A percentile compares a stretch with the other conserved stretches of the same genome.
Conservation (phyloP, 495 filamentous ascomycete genomes). For the Xylaria nigripes region DNA sequence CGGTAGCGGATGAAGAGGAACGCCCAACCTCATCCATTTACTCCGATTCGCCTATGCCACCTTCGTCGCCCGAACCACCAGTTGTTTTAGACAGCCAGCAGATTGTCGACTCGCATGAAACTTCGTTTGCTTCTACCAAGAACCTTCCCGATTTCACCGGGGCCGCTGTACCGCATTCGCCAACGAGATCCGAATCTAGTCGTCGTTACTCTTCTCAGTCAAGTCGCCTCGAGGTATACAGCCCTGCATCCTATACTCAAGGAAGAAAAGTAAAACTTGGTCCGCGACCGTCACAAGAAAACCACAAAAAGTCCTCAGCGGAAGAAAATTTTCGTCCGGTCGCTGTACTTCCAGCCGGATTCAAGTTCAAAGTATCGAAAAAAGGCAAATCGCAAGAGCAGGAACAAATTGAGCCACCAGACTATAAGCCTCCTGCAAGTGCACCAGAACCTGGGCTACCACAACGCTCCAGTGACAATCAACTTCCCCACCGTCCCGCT, state of each 20-base stretch:
- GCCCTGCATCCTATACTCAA: conserved; percentile 43
- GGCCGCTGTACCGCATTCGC: conserved; percentile 28
- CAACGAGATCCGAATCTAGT: conserved; percentile 29
- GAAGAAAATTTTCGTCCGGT: conserved; percentile 59
- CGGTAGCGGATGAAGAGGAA: conserved; percentile 35
- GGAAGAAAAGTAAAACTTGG: conserved; percentile 76
- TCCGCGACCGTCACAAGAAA: conserved; percentile 70
- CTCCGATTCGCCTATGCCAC: conserved; percentile 10
- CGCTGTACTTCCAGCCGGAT: conserved; percentile 55
- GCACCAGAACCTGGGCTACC: conserved; percentile 18
- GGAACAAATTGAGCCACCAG: conserved; percentile 20
- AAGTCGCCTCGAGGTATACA: conserved; percentile 56
- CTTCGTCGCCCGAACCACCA: conserved; percentile 14
- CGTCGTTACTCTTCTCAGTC: conserved; percentile 57
- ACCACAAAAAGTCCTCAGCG: conserved; percentile 55
- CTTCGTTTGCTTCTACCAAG: conserved; percentile 31
- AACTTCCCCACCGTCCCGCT: conserved; percentile 35
- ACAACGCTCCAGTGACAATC: conserved; percentile 26
- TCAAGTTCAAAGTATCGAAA: conserved; percentile 39
- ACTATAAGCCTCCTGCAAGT: conserved; percentile 10
- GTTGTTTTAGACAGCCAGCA: conserved; percentile 18
- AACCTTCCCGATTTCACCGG: conserved; percentile 36
- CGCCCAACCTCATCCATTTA: conserved; percentile 22
- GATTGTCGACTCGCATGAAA: conserved; percentile 27
- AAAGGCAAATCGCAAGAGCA: conserved; percentile 31